phyloP scores from a whole-genome alignment of 768 basidiomycete species.

The Phaeotremella fagi region DNA sequence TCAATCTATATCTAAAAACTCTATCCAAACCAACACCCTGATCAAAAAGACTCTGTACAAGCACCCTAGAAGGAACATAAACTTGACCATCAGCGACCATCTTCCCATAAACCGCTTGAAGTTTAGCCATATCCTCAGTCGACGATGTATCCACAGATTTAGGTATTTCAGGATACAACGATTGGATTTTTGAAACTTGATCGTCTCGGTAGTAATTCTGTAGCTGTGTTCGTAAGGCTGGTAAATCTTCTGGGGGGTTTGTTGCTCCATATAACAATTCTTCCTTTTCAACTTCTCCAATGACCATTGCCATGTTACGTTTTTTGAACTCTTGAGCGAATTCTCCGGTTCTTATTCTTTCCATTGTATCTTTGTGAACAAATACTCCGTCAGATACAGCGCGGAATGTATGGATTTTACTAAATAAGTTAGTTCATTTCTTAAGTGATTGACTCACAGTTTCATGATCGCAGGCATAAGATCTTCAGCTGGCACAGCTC shows the following conservation, averaged over 20 bases:
- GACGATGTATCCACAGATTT: not conserved
- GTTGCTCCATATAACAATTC: not conserved
- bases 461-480: slow-evolving; percentile 16
- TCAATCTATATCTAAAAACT: slow-evolving; percentile 11
- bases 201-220: not conserved
- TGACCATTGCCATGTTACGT: slow-evolving; percentile 14
- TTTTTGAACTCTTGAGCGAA: slow-evolving; percentile 12
- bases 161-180: slow-evolving; percentile 1
- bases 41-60: slow-evolving; percentile 5
- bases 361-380: slow-evolving; percentile 8
- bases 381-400: slow-evolving; percentile 15
- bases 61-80: slow-evolving; percentile 8
- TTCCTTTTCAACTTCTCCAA: slow-evolving; percentile 15
- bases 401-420: slow-evolving; percentile 6
- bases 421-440: not conserved
- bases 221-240: not conserved
- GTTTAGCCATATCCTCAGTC: slow-evolving; percentile 3
- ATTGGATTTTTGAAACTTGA: slow-evolving; percentile 1
- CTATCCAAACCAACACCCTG: slow-evolving; percentile 9
- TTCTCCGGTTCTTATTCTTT: slow-evolving; percentile 2
- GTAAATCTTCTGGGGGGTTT: not conserved
- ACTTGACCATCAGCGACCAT: slow-evolving; percentile 20
- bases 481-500: slow-evolving; percentile 8
- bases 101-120: slow-evolving; percentile 8
- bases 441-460: slow-evolving; percentile 6